Evolutionary conservation across 257 asterid genomes (phyloP), one percentile per base, ranked within the genome.

Genomic region (Solanum appendiculatum): DNA sequence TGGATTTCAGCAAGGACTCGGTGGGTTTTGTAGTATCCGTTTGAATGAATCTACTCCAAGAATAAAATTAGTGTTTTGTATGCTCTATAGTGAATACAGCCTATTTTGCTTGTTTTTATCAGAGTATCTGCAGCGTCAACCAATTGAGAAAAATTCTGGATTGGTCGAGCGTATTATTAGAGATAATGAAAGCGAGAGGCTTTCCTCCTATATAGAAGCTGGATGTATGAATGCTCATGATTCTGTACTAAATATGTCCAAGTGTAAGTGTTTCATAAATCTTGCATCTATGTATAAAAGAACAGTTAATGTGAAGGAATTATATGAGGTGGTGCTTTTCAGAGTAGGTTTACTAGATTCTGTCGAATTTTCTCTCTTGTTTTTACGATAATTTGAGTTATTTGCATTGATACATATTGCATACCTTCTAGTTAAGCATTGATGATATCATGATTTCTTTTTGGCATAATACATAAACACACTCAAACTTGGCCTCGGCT

Each of bases 1-100:
- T 88, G 95, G 94, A 75, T 95, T 95, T 86, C 98, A 92, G 87
- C 94, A 94, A 88, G 94, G 95, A 31, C 92, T 95, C 73, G 98
- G 99, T 95, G 72, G 90, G 93, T 87, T 25, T 85, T 48, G 29
- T 9, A 46, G 44, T 25, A 48, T 72, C 72, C 20, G 56, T 40
- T 18, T 83, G 42, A 21, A 64, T 87, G 36, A 12, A 27, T 20
- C 20, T 68, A 5, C 56, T 54, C 64, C 42, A 20, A 21, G 63
- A 72, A 39, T 39, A 11, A 56, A 27, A 69, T 86, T 46, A 60
- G n/a, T 56, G 10, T 21, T 66, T 23, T 40, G 27, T 84, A 20
- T 64, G 13, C 14, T 33, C 83, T 85, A 72, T 56, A 21, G 7
- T 21, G 33, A n/a, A 23, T 14, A 42, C 63, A 34, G 36, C 87